Conservation (phyloP, 2,329 filamentous ascomycete genomes). For the Chlorencoelia australis region DNA sequence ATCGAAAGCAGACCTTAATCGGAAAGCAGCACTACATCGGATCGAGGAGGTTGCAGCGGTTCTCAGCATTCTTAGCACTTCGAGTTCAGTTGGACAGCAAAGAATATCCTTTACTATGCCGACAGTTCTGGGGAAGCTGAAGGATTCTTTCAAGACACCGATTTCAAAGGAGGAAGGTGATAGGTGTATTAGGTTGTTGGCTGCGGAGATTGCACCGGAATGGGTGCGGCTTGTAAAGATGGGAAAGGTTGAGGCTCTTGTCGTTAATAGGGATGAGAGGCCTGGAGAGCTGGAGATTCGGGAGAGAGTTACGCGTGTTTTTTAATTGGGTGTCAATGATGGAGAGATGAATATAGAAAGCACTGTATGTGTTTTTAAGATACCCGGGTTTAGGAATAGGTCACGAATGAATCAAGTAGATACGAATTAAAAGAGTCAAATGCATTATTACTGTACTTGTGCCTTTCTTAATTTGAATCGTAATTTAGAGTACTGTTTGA, state of each 20-base stretch:
- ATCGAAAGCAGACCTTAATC: constrained; percentile 45
- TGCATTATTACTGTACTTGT: too few relatives aligned
- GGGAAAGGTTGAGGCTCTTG: constrained; percentile 34
- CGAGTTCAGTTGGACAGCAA: constrained; percentile 39
- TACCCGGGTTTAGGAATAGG: constrained; percentile 6
- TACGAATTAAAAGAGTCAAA: too few relatives aligned
- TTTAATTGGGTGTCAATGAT: constrained; percentile 5
- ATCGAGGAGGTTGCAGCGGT: constrained; percentile 59
- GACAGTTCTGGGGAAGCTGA: constrained; percentile 52
- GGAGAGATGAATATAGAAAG: background rate
- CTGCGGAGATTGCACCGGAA: constrained; percentile 35
- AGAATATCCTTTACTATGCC: constrained; percentile 57
- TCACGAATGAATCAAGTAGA: too few relatives aligned
- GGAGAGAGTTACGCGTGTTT: constrained; percentile 17
- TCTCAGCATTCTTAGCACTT: constrained; percentile 52
- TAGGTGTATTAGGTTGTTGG: constrained; percentile 37
- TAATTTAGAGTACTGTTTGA: too few relatives aligned
- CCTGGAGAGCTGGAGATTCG: constrained; percentile 19
- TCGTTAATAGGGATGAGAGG: constrained; percentile 31
- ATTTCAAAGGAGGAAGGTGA: constrained; percentile 39
- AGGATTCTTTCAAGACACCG: constrained; percentile 48
- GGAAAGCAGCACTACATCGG: constrained; percentile 55
- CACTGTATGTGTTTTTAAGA: background rate
- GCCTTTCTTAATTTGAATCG: too few relatives aligned
- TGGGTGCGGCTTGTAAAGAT: constrained; percentile 40